A percentile compares a stretch with the other conserved stretches of the same genome.
Evolutionary conservation across 1,139 yeast genomes (phyloP).

Genomic region (Suhomyces terraborum): DNA sequence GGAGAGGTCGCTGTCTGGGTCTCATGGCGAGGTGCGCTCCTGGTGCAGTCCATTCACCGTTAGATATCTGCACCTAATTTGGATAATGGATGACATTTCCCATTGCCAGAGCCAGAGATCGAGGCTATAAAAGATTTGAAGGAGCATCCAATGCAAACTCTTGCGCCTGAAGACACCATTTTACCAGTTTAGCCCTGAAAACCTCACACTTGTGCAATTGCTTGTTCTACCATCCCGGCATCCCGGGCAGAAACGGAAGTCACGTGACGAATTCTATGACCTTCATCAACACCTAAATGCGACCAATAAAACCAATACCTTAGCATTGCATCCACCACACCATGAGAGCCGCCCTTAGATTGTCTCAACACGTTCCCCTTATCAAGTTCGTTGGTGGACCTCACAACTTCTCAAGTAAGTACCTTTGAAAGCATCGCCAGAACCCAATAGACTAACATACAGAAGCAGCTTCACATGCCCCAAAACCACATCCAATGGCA

Average conservation of each 20-base stretch:
- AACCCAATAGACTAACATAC: slow-evolving; percentile 23
- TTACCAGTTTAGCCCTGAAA: not conserved
- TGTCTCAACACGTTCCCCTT: slow-evolving; percentile 52
- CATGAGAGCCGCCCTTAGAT: slow-evolving; percentile 35
- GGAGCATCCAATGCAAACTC: not conserved
- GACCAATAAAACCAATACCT: slow-evolving; percentile 8
- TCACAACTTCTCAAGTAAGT: slow-evolving; percentile 50
- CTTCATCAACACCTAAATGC: slow-evolving; percentile 3
- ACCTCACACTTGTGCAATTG: not conserved
- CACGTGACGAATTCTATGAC: slow-evolving; percentile 6
- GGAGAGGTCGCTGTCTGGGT: too few species aligned
- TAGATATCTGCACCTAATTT: too few species aligned
- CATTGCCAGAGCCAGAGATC: too few species aligned
- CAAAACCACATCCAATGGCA: slow-evolving; percentile 51
- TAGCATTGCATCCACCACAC: slow-evolving; percentile 6
- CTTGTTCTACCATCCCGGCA: not conserved
- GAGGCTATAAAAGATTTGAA: too few species aligned
- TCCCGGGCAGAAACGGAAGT: slow-evolving; percentile 5
- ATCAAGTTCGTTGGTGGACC: slow-evolving; percentile 67
- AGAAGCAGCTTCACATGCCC: slow-evolving; percentile 28
- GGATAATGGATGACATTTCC: too few species aligned
- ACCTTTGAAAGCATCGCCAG: not conserved
- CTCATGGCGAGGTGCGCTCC: too few species aligned
- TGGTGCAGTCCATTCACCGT: too few species aligned
- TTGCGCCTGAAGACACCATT: not conserved